Evolutionary conservation across 768 basidiomycete genomes (phyloP), one percentile per base, ranked within the genome.

Genomic region (Termitomyces sp.): DNA sequence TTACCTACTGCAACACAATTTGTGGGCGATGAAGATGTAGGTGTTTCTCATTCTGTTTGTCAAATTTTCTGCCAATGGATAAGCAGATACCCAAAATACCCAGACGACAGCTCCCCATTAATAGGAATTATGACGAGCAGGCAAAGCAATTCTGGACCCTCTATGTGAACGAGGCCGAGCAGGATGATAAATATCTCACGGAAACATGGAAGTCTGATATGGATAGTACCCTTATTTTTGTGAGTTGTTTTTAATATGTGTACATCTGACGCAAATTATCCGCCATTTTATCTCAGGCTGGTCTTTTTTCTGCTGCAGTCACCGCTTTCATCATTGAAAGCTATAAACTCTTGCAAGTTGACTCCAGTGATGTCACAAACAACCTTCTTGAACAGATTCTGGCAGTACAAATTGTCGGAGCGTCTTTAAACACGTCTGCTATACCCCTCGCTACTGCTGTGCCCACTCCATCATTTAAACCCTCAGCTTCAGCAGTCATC

Each of bases 321-420:
- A 76, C 75, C 4, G 70, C 76, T 1, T 79, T 79, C 55, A 69
- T 75, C 10, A 69, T 76, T 15, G 72, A 76, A 46, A 75, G 72
- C 10, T 74, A 77, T 59, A 66, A 70, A 43, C 61, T 66, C 37
- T 67, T 79, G 9, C 51, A 69, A 17, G 70, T 68, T 42, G 66
- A 79, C 49, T 65, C 74, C 3, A 55, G 61, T 32, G 71, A 71
- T 6, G 60, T 60, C 15, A 68, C 68, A 7, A 66, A 66, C 9
- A 66, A 62, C 47, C 66, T 74, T 53, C 65, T 77, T 20, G 52
- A 65, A 1, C 65, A 68, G n/a, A 64, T 69, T 4, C 60, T 66
- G 17, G 56, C 64, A n/a, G 17, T 56, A 4, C 36, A 37, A 37
- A 37, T 37, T 37, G 36, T 37, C 11, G 36, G 8, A 5, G 36